Percentiles rank a stretch among this genome's conserved stretches.
Evolutionary conservation across 805 yeast species (phyloP).

Genomic region (Starmerella davenportii): DNA sequence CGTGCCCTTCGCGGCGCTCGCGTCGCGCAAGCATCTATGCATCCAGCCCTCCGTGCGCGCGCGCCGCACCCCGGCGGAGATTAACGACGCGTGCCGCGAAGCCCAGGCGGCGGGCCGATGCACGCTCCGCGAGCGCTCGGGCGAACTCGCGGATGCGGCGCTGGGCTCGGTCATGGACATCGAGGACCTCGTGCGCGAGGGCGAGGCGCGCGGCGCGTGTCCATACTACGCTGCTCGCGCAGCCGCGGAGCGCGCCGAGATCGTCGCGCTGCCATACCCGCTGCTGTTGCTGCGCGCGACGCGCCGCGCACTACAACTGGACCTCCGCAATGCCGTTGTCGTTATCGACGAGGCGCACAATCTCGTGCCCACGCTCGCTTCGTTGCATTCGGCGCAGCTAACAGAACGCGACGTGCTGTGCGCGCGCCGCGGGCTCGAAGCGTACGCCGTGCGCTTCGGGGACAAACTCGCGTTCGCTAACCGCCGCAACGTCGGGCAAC

Average conservation of each 20-base stretch:
- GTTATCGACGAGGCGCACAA: slow-evolving; percentile 90
- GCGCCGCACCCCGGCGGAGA: slow-evolving; percentile 31
- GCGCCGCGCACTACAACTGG: slow-evolving; percentile 40
- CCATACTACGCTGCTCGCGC: slow-evolving; percentile 66
- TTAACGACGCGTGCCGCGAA: slow-evolving; percentile 71
- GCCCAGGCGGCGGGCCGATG: slow-evolving; percentile 35
- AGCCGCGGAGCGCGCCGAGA: slow-evolving; percentile 43
- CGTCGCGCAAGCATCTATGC: slow-evolving; percentile 73
- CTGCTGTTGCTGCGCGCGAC: slow-evolving; percentile 44
- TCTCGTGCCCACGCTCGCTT: slow-evolving; percentile 53
- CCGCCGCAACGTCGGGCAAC: slow-evolving; percentile 46
- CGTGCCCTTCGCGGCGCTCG: slow-evolving; percentile 40
- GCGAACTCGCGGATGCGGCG: slow-evolving; percentile 22
- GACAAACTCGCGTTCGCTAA: slow-evolving; percentile 51
- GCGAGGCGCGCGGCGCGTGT: slow-evolving; percentile 40
- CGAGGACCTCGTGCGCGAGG: slow-evolving; percentile 54
- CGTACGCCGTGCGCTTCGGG: slow-evolving; percentile 44
- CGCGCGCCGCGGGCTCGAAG: slow-evolving; percentile 33
- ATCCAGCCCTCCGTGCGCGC: slow-evolving; percentile 44
- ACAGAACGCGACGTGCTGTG: slow-evolving; percentile 31
- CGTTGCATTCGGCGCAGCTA: slow-evolving; percentile 47
- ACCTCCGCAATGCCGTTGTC: slow-evolving; percentile 46
- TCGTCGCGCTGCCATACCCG: slow-evolving; percentile 75
- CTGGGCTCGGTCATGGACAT: slow-evolving; percentile 58
- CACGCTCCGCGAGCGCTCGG: slow-evolving; percentile 26